Base-by-base conservation (phyloP, 2,329 filamentous ascomycete genomes). In the Endothia cerciana region DNA sequence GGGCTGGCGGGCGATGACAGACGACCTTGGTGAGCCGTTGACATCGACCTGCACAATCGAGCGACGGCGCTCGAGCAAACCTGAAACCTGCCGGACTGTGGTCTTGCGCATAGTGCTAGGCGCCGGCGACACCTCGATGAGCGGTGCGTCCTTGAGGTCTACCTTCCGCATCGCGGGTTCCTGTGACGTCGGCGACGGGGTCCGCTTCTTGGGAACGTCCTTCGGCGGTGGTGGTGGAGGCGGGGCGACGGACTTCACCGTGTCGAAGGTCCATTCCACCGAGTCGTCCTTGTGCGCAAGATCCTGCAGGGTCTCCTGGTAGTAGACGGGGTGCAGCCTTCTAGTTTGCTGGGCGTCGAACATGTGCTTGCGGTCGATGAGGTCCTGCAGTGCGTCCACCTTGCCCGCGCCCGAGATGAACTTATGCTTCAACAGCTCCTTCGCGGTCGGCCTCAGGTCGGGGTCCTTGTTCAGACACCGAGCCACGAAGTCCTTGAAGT, bases 401-500 rank as follows among this genome's bases (percentile, higher is more conserved):
- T 93, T 97, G 65, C 94, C 94, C 1, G 95, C 94, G 53, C 86
- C 88, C 62, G 90, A 87, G 71, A 99, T 91, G 75, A 98, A 99
- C 56, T 90, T 89, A 78, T 98, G 94, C 74, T 89, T 90, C 62
- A 98, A 80, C 15, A 99, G 82, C 45, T 97, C 93, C 77, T 91
- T 94, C 13, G 95, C 94, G 0, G 91, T 91, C 0, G 93, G 92
- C 69, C 95, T 83, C 70, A 87, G 87, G 69, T 97, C 93, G 10
- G 93, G 91, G 73, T 98, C 93, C 76, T 98, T 99, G 72, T 94
- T 91, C 68, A 99, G 83, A 75, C 95, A 99, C 71, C 93, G 89
- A 0, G 92, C 85, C 25, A 99, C 85, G 73, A 99, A 99, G 74
- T 99, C 94, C 74, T 93, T 96, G 82, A 98, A 97, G 45, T 97